Evolutionary conservation across 345 rosid species (phyloP), one percentile per base, ranked within the genome.

Genomic region (Hypericum perforatum): DNA sequence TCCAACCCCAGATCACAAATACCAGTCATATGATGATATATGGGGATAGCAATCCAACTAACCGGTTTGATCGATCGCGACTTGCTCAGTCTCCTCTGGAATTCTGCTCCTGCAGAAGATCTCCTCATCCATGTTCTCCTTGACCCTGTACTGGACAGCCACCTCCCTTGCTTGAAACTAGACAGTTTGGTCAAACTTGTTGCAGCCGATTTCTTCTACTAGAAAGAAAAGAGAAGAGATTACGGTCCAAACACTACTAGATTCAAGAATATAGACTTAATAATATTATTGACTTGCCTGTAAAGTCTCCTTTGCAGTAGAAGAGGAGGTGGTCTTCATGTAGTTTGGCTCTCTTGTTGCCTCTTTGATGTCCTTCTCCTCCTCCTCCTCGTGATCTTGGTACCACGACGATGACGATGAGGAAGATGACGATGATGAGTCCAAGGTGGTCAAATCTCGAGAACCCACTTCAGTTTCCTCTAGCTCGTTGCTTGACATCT

Each of bases 51-150:
- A 22, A 22, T 22, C 9, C 51, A 53, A 52, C 49, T 52, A 8
- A 63, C 61, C 49, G 49, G 66, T 54, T 65, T 75, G 40, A 69
- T 41, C 8, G 89, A 78, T 61, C 74, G 65, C 39, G 71, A 66
- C 61, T 69, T 80, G 63, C 58, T 79, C 63, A 75, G 52, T 59
- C 71, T 77, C 37, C 59, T 77, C 67, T 58, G 75, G 58, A 44
- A 49, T 39, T 74, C 73, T 37, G 49, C 37, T 61, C 72, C 80
- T 52, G 71, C 79, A 41, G 71, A 65, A 12, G 54, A 37, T 57
- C 59, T 80, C 59, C 78, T 81, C 63, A 63, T 58, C 61, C 57
- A 68, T 42, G 76, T 63, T 67, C 77, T 82, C 63, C 78, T 74
- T 57, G 61, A 45, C 60, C 67, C 79, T 58, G 66, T 57, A 54